phyloP scores from a whole-genome alignment of 306 rosid genomes.

The Corylus avellana region DNA sequence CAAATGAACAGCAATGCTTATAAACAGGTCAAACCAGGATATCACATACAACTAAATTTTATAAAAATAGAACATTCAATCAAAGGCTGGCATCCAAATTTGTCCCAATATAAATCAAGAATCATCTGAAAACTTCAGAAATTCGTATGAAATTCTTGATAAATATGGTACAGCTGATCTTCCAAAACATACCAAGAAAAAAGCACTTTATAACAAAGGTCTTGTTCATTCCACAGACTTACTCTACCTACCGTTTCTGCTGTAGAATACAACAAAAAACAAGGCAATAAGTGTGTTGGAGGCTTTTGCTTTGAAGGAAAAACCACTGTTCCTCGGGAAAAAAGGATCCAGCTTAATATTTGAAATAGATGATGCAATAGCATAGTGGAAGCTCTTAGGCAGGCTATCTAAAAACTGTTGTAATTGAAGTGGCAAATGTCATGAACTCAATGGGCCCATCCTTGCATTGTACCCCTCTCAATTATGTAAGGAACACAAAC shows the following conservation, averaged over 20 bases:
- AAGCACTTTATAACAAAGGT: background rate
- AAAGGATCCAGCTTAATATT: background rate
- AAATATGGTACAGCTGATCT: background rate
- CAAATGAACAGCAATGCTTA: background rate
- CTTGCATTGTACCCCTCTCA: background rate
- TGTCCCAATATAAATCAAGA: background rate
- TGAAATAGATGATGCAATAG: background rate
- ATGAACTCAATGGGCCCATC: background rate
- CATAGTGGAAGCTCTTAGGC: background rate
- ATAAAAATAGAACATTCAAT: slow-evolving; percentile 1
- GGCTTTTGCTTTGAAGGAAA: background rate
- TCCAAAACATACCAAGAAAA: background rate
- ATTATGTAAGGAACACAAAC: background rate
- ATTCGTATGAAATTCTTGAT: background rate
- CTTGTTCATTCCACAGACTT: background rate
- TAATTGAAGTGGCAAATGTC: background rate
- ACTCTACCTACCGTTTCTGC: background rate
- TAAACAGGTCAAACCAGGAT: background rate
- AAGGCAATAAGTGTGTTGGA: background rate
- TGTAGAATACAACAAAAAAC: background rate
- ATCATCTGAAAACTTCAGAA: background rate
- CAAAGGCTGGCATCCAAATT: background rate
- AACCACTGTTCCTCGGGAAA: background rate
- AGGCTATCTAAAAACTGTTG: background rate
- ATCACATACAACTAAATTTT: background rate